Conservation (phyloP, 2,329 filamentous ascomycete genomes). For the Ambrosiella xylebori region DNA sequence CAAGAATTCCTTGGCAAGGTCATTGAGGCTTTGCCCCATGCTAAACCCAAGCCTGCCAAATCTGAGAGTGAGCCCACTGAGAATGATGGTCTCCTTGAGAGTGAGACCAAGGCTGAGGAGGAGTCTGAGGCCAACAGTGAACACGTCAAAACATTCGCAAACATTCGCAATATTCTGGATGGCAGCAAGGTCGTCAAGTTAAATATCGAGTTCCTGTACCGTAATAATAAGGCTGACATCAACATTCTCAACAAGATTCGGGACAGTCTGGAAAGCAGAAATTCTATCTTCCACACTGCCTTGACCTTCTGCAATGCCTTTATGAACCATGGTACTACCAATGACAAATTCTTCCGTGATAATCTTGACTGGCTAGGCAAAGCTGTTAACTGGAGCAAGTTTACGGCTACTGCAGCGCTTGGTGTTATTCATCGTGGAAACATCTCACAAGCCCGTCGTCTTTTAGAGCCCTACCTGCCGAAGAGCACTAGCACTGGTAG, state of each 20-base stretch:
- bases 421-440: constrained; percentile 96
- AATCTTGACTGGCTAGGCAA: constrained; percentile 97
- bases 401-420: constrained; percentile 87
- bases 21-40: constrained; percentile 55
- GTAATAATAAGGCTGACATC: constrained; percentile 84
- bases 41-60: constrained; percentile 25
- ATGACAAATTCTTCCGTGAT: constrained; percentile 96
- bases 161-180: constrained; percentile 54
- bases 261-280: constrained; percentile 85
- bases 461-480: constrained; percentile 87
- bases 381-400: constrained; percentile 98
- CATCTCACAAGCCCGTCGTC: constrained; percentile 77
- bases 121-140: constrained; percentile 36
- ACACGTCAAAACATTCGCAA: constrained; percentile 39
- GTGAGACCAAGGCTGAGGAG: constrained; percentile 33
- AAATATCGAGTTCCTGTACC: constrained; percentile 89
- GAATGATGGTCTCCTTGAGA: constrained; percentile 30
- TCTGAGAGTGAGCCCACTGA: constrained; percentile 29
- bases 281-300: constrained; percentile 95
- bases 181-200: constrained; percentile 88
- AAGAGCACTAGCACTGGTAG: constrained; percentile 63
- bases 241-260: constrained; percentile 90
- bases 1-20: constrained; percentile 92
- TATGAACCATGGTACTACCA: constrained; percentile 97
- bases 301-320: constrained; percentile 97